Conservation (phyloP, 2,329 filamentous ascomycete species). For the Talaromyces islandicus region DNA sequence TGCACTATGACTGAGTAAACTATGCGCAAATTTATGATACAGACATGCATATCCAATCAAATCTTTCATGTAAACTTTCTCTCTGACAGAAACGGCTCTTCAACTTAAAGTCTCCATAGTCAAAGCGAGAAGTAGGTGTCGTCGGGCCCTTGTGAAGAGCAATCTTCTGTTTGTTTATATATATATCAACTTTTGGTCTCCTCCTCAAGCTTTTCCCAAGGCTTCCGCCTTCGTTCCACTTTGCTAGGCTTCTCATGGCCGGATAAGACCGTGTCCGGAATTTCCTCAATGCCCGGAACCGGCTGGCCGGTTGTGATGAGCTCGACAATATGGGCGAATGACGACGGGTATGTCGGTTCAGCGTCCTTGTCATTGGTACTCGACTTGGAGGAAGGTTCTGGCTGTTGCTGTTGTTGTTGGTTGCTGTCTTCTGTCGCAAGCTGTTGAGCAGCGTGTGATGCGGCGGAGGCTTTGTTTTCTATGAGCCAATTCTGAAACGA, state of each 20-base stretch:
- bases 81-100: not conserved
- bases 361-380: slow-evolving; percentile 34
- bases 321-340: slow-evolving; percentile 79
- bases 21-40: slow-evolving; percentile 10
- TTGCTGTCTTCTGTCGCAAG: not conserved
- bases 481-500: slow-evolving; percentile 61
- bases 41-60: not conserved
- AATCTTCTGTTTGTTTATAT: not conserved
- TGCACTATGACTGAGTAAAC: not conserved
- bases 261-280: slow-evolving; percentile 71
- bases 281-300: slow-evolving; percentile 80
- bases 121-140: not conserved
- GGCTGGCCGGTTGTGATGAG: slow-evolving; percentile 76
- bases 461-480: not conserved
- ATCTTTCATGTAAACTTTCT: not conserved
- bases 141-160: not conserved
- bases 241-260: slow-evolving; percentile 58
- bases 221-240: slow-evolving; percentile 56
- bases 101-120: not conserved
- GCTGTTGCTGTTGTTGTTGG: not conserved
- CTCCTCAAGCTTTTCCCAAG: slow-evolving; percentile 66
- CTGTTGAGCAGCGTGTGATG: slow-evolving; percentile 7
- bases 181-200: not conserved
- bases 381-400: slow-evolving; percentile 6
- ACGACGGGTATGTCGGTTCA: slow-evolving; percentile 66